Conservation (phyloP, 306 rosid genomes). For the Arachis stenosperma region DNA sequence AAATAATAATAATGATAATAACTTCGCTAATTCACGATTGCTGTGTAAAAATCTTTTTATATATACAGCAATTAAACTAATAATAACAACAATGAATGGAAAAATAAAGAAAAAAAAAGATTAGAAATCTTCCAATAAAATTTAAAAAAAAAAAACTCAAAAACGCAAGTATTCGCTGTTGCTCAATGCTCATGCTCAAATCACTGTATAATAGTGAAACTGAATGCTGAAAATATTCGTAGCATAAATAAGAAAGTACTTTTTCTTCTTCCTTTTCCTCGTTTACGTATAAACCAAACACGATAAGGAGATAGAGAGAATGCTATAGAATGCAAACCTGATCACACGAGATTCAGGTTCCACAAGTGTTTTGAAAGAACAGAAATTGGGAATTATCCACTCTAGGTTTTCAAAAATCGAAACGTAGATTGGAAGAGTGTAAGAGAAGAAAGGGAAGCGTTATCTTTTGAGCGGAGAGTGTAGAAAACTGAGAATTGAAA, state of each 20-base stretch:
- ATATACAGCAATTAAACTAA: too few species aligned
- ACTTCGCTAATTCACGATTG: too few species aligned
- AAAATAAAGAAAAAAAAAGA: neutral
- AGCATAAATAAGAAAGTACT: neutral
- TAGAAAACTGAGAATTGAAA: constrained; percentile 4
- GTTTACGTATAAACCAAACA: constrained; percentile 35
- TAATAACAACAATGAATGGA: neutral
- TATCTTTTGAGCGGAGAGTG: neutral
- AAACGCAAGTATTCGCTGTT: neutral
- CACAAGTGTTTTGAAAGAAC: neutral
- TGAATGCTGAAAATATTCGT: neutral
- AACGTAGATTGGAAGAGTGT: constrained; percentile 6
- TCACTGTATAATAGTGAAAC: neutral
- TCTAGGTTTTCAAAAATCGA: constrained; percentile 10
- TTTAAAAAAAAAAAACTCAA: neutral
- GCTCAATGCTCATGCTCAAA: neutral
- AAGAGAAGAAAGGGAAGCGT: neutral
- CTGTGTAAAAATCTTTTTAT: too few species aligned
- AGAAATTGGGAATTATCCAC: neutral
- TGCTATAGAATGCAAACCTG: constrained; percentile 35
- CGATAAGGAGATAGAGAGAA: neutral
- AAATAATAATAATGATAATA: too few species aligned
- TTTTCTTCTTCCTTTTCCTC: neutral
- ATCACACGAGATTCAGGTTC: neutral
- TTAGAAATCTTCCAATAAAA: neutral